A percentile compares a stretch with the other conserved stretches of the same genome.
phyloP scores from a whole-genome alignment of 2,329 filamentous ascomycete genomes.

The Aspergillus neotritici region DNA sequence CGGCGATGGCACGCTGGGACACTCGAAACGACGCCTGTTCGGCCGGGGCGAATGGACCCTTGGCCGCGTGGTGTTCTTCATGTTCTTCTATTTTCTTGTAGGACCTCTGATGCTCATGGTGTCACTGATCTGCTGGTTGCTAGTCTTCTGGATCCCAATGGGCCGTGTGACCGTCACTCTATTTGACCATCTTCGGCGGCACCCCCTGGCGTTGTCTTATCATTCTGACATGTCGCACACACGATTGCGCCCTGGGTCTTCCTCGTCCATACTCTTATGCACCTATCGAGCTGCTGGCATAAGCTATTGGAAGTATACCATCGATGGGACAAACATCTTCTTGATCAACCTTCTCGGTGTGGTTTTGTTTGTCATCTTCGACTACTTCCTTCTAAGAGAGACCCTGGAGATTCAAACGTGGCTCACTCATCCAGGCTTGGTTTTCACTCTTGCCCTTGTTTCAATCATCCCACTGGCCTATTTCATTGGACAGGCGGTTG shows the following conservation, averaged over 20 bases:
- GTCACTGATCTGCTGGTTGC: slow-evolving; percentile 85
- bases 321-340: slow-evolving; percentile 98
- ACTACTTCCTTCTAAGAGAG: slow-evolving; percentile 74
- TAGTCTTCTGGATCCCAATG: slow-evolving; percentile 99
- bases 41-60: slow-evolving; percentile 94
- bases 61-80: slow-evolving; percentile 89
- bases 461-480: slow-evolving; percentile 97
- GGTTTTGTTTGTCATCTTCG: slow-evolving; percentile 89
- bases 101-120: slow-evolving; percentile 80
- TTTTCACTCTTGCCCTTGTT: slow-evolving; percentile 76
- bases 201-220: slow-evolving; percentile 88
- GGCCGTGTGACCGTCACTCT: slow-evolving; percentile 87
- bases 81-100: slow-evolving; percentile 91
- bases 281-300: slow-evolving; percentile 91
- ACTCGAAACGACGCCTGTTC: slow-evolving; percentile 78
- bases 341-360: slow-evolving; percentile 93
- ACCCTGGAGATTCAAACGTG: slow-evolving; percentile 63
- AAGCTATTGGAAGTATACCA: slow-evolving; percentile 99
- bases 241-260: slow-evolving; percentile 63
- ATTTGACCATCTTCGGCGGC: slow-evolving; percentile 84
- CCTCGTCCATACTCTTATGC: slow-evolving; percentile 84
- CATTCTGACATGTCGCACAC: slow-evolving; percentile 76
- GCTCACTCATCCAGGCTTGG: slow-evolving; percentile 75
- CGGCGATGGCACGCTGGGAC: slow-evolving; percentile 37
- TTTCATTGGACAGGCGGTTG: slow-evolving; percentile 97